Conservation (phyloP, 148 eudicot species). For the Hydrangea macrophylla region DNA sequence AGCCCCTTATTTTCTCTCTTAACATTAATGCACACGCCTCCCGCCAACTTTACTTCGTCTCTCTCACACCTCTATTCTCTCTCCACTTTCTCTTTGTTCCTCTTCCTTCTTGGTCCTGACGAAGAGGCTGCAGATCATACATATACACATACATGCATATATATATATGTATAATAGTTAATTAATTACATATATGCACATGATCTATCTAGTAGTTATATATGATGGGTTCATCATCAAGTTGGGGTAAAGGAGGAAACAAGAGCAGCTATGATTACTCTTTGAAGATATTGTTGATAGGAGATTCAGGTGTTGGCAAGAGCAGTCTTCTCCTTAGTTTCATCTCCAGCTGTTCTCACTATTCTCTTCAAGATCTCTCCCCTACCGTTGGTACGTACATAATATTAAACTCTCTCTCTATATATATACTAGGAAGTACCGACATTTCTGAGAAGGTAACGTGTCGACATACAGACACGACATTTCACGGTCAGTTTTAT, state of each 20-base stretch:
- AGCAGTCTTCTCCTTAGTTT: constrained; percentile 57
- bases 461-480: too few relatives aligned
- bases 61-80: not conserved
- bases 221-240: constrained; percentile 15
- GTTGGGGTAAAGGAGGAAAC: constrained; percentile 5
- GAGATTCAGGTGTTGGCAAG: constrained; percentile 64
- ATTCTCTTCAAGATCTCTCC: constrained; percentile 35
- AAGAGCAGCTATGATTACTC: constrained; percentile 46
- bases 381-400: constrained; percentile 45
- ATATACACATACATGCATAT: not conserved
- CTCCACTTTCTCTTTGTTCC: not conserved
- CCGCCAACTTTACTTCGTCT: not conserved
- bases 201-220: too few relatives aligned
- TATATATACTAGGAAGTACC: too few relatives aligned
- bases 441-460: too few relatives aligned
- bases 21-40: not conserved
- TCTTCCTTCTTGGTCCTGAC: not conserved
- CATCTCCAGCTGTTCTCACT: constrained; percentile 29
- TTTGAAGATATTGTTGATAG: constrained; percentile 51
- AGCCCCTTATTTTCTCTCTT: not conserved
- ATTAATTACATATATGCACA: too few relatives aligned
- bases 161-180: too few relatives aligned
- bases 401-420: not conserved
- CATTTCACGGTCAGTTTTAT: not conserved
- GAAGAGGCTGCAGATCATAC: not conserved